phyloP scores from a whole-genome alignment of 305 asterid genomes.

The Plantago rigida region DNA sequence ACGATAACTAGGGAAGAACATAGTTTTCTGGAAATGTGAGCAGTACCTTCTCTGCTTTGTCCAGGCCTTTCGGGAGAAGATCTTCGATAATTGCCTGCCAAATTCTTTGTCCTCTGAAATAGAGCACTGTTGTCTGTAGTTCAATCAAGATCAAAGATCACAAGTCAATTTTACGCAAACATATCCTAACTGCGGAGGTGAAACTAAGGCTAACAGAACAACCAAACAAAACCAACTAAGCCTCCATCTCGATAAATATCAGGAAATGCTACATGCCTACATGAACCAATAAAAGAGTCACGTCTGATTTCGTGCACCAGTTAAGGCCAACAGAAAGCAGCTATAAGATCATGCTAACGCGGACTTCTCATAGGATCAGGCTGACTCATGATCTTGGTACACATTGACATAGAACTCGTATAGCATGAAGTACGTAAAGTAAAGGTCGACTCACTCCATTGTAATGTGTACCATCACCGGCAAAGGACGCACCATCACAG shows the following conservation, averaged over 20 bases:
- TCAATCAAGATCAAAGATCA: conserved; percentile 30
- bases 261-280: too few species aligned
- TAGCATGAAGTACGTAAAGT: neutral
- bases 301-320: too few species aligned
- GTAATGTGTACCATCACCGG: conserved; percentile 59
- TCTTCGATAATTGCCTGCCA: conserved; percentile 73
- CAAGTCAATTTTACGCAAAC: conserved; percentile 12
- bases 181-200: neutral
- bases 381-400: too few species aligned
- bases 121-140: conserved; percentile 68
- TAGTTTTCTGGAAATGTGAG: neutral
- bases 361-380: too few species aligned
- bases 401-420: neutral
- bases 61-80: conserved; percentile 83
- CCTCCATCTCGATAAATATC: too few species aligned
- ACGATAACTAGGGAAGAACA: neutral
- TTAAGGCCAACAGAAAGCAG: too few species aligned
- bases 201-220: too few species aligned
- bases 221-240: too few species aligned
- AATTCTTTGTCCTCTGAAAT: conserved; percentile 87
- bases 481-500: conserved; percentile 92
- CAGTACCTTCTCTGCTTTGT: conserved; percentile 59
- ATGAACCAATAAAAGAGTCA: too few species aligned
- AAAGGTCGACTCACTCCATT: conserved; percentile 54
- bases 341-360: neutral